phyloP scores from a whole-genome alignment of 176 grass and related monocot genomes.

The Ensete glaucum region DNA sequence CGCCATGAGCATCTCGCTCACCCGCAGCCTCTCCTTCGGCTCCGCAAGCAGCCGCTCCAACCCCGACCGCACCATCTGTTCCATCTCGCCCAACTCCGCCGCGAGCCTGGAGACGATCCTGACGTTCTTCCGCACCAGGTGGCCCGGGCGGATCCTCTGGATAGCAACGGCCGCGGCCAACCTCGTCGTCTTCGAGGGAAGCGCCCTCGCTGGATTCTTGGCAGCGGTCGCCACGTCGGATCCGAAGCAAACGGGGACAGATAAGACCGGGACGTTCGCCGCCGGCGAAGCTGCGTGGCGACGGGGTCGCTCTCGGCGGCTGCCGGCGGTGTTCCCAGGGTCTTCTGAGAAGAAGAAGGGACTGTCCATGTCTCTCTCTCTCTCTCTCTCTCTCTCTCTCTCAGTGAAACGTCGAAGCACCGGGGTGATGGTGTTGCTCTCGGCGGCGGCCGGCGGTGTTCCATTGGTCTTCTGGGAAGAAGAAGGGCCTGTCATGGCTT shows the following conservation, averaged over 20 bases:
- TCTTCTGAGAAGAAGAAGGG: too few relatives aligned
- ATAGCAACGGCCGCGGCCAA: conserved; percentile 6
- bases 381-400: too few relatives aligned
- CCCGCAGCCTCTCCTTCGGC: conserved; percentile 16
- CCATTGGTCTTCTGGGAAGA: too few relatives aligned
- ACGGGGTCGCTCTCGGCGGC: too few relatives aligned
- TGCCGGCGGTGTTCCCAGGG: too few relatives aligned
- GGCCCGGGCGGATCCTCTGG: conserved; percentile 44
- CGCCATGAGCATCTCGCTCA: conserved; percentile 46
- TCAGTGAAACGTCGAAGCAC: too few relatives aligned
- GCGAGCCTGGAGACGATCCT: background rate
- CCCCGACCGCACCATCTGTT: background rate
- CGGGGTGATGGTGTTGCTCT: too few relatives aligned
- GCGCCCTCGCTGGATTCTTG: background rate
- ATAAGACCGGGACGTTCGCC: background rate
- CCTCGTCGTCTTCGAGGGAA: background rate
- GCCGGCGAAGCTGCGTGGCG: too few relatives aligned
- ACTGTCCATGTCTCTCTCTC: too few relatives aligned
- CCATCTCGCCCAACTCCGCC: background rate
- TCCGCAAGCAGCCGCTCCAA: background rate
- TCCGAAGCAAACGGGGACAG: background rate
- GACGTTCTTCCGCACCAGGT: conserved; percentile 42
- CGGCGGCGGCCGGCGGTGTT: too few relatives aligned
- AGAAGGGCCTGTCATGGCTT: too few relatives aligned
- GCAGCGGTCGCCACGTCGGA: background rate